Conservation (phyloP, 208 protist genomes). For the Herpetomonas tarakana region DNA sequence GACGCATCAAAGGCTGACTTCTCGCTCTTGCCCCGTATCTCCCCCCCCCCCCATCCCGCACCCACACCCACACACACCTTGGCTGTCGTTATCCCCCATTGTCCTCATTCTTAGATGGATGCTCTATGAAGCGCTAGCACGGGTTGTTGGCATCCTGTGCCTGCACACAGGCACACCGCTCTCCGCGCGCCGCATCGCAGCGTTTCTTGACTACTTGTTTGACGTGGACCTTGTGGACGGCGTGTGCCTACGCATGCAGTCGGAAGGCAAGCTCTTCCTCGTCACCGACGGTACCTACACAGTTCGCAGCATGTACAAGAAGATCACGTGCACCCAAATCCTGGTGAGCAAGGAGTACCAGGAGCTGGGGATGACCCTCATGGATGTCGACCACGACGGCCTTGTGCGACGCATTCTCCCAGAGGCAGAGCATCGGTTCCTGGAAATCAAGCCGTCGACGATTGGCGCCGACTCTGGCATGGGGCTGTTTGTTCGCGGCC, state of each 20-base stretch:
- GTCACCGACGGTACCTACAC: constrained; percentile 58
- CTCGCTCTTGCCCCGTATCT: too few species aligned
- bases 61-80: too few species aligned
- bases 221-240: constrained; percentile 56
- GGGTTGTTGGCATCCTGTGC: constrained; percentile 71
- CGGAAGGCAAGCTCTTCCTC: constrained; percentile 47
- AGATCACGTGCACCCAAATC: constrained; percentile 32
- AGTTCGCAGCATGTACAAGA: constrained; percentile 34
- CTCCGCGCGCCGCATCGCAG: constrained; percentile 29
- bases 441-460: constrained; percentile 61
- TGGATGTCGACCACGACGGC: constrained; percentile 29
- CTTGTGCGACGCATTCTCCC: constrained; percentile 68
- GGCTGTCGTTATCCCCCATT: too few species aligned
- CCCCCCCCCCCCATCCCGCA: too few species aligned
- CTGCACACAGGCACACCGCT: constrained; percentile 58
- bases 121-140: constrained; percentile 63
- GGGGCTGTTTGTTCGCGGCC: constrained; percentile 75
- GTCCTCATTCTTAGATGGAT: too few species aligned
- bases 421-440: constrained; percentile 73
- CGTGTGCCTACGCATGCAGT: constrained; percentile 58
- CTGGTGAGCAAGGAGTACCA: constrained; percentile 80
- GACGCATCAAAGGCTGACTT: too few species aligned
- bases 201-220: constrained; percentile 46
- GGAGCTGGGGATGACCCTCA: constrained; percentile 70
- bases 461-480: constrained; percentile 58